Percentiles rank a stretch among this genome's conserved stretches.
These are phyloP conservation scores for Fusarium chlamydosporum DNA, from an alignment of 2,329 filamentous ascomycete species.

Conservation along the genomic window DNA sequence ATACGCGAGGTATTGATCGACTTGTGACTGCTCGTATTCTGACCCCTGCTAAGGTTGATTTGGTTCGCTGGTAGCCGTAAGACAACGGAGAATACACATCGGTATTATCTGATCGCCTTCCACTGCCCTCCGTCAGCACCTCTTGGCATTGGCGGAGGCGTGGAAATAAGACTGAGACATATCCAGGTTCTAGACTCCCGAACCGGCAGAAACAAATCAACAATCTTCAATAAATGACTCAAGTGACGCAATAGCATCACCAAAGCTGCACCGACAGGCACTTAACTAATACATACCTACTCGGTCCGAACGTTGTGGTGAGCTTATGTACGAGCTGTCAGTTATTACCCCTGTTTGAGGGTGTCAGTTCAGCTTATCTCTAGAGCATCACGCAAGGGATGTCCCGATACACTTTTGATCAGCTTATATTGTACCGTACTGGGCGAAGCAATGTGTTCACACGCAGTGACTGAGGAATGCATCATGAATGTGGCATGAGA, in stretches of 20 bases:
- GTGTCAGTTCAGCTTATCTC: slow-evolving; percentile 18
- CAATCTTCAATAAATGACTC: slow-evolving; percentile 21
- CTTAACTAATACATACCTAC: not conserved
- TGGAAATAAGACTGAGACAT: slow-evolving; percentile 24
- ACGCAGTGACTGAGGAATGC: slow-evolving; percentile 2
- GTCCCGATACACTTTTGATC: slow-evolving; percentile 1
- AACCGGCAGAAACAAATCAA: slow-evolving; percentile 1
- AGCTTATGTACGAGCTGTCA: slow-evolving; percentile 11
- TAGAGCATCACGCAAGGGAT: slow-evolving; percentile 9
- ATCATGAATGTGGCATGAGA: not conserved
- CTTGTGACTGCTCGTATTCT: slow-evolving; percentile 11
- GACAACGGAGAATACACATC: slow-evolving; percentile 24
- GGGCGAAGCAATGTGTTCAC: not conserved
- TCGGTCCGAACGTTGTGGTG: not conserved
- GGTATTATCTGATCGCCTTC: slow-evolving; percentile 14
- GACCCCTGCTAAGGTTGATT: slow-evolving; percentile 4
- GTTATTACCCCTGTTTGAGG: not conserved
- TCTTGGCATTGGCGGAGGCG: slow-evolving; percentile 7
- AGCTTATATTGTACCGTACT: not conserved
- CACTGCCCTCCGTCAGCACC: not conserved
- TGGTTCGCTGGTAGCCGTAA: slow-evolving; percentile 1
- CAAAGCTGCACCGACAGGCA: slow-evolving; percentile 13
- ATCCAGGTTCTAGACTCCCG: slow-evolving; percentile 20
- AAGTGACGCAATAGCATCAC: slow-evolving; percentile 24
- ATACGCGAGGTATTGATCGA: not conserved